Percentiles rank a stretch among this genome's conserved stretches.
Conservation (phyloP, 2,329 filamentous ascomycete genomes). For the Ascocoryne sarcoides region DNA sequence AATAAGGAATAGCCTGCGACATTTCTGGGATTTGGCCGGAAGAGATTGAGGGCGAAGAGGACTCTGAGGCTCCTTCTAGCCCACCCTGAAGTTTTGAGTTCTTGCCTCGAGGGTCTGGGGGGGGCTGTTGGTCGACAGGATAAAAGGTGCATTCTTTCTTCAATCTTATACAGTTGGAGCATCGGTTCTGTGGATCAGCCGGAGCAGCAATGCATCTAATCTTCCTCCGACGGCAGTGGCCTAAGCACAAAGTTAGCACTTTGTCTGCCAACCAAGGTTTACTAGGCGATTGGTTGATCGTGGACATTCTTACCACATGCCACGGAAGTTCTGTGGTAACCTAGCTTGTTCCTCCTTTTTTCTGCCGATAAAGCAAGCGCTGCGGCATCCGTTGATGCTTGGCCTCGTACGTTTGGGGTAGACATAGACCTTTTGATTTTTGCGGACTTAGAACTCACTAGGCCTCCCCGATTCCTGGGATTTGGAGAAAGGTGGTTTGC, state of each 20-base stretch:
- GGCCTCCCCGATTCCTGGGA: slow-evolving; percentile 12
- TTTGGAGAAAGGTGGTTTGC: slow-evolving; percentile 16
- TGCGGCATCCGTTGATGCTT: slow-evolving; percentile 29
- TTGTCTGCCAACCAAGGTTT: slow-evolving; percentile 7
- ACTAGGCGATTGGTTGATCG: slow-evolving; percentile 1
- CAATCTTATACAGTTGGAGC: slow-evolving; percentile 84
- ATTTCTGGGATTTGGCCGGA: slow-evolving; percentile 36
- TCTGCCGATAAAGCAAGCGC: slow-evolving; percentile 37
- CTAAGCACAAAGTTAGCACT: slow-evolving; percentile 37
- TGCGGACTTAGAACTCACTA: slow-evolving; percentile 16
- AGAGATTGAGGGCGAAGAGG: slow-evolving; percentile 38
- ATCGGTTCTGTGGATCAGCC: slow-evolving; percentile 66
- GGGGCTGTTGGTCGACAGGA: slow-evolving; percentile 68
- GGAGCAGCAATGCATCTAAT: slow-evolving; percentile 78
- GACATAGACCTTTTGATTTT: slow-evolving; percentile 40
- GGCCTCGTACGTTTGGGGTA: slow-evolving; percentile 39
- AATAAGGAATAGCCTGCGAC: slow-evolving; percentile 33
- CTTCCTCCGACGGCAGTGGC: slow-evolving; percentile 85
- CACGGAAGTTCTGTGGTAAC: slow-evolving; percentile 90
- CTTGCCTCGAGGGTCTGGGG: slow-evolving; percentile 32
- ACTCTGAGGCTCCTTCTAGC: slow-evolving; percentile 31
- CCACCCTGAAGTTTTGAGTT: slow-evolving; percentile 31
- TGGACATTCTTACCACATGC: slow-evolving; percentile 71
- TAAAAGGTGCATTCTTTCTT: slow-evolving; percentile 94
- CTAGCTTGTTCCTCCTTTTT: slow-evolving; percentile 81